Evolutionary conservation across 257 asterid genomes (phyloP), one percentile per base, ranked within the genome.

Genomic region (Nicotiana tabacum): DNA sequence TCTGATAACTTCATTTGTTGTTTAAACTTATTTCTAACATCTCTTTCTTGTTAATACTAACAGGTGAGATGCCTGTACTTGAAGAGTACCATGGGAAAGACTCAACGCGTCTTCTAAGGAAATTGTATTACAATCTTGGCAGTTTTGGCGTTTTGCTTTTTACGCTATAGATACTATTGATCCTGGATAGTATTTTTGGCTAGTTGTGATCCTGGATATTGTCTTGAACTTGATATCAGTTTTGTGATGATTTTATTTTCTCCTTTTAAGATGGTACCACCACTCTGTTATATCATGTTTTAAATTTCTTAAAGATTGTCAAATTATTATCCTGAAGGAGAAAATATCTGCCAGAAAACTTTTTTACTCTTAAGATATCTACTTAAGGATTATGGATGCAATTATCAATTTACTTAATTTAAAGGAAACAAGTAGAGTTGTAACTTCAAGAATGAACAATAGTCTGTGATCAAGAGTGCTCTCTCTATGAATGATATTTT

Each of bases 21-120:
- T 62, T 62, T 6, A 24, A 61, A 11, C 46, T 66, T 32, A 13
- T 53, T 27, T 46, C 80, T 51, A 48, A 74, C 8, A 5, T 15
- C 35, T 74, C 43, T 13, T 27, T 0, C 8, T 74, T 1, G 62
- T 61, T 80, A 46, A n/a, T 24, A 77, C 9, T 24, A 30, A 46
- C 64, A 80, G 83, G 83, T 80, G 17, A 62, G 83, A 61, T 80
- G 83, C 77, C 13, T 80, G 77, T 80, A 64, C 77, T 55, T 80
- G 77, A 80, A 80, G 83, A 80, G 77, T 55, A 80, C 83, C 27
- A 80, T 80, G 83, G 83, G 83, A 64, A 80, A 64, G 83, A 48
- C 83, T 39, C 83, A 80, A 80, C 83, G 77, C 48, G 16, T 80
- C 58, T 80, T 80, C 29, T 80, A 51, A 80, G 62, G 5, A 74